Conservation (phyloP, 805 yeast species). For the Candida oleophila region DNA sequence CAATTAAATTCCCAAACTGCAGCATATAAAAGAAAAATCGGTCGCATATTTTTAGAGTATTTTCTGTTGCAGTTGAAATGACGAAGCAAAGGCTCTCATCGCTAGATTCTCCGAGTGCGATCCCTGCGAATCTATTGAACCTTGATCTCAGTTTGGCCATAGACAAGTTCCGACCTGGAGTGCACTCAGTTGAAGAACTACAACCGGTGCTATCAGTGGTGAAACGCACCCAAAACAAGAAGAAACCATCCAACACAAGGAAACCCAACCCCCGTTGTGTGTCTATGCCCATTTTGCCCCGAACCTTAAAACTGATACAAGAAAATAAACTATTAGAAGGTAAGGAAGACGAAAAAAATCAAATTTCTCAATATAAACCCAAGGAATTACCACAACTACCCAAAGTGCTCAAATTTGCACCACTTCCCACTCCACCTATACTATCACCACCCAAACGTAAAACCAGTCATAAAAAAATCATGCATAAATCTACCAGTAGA, state of each 20-base stretch:
- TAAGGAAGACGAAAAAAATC: not conserved
- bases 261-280: not conserved
- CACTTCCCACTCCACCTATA: not conserved
- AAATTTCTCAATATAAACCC: not conserved
- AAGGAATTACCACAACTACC: constrained; percentile 2
- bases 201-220: constrained; percentile 1
- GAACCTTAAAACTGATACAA: not conserved
- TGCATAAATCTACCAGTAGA: not conserved
- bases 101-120: constrained; percentile 22
- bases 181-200: constrained; percentile 23
- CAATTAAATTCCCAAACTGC: not conserved
- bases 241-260: not conserved
- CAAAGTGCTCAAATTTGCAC: not conserved
- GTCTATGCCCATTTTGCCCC: constrained; percentile 3
- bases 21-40: not conserved
- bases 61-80: not conserved
- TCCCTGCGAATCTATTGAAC: constrained; percentile 20
- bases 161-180: constrained; percentile 25
- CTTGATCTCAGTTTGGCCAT: constrained; percentile 29
- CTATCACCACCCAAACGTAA: not conserved
- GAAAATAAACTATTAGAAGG: not conserved
- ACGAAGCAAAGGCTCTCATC: constrained; percentile 21
- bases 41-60: not conserved
- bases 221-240: not conserved
- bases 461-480: not conserved